A percentile compares a stretch with the other conserved stretches of the same genome.
Evolutionary conservation across 192 early-diverging fungal species (phyloP).

Genomic region (Entomortierella parvispora): DNA sequence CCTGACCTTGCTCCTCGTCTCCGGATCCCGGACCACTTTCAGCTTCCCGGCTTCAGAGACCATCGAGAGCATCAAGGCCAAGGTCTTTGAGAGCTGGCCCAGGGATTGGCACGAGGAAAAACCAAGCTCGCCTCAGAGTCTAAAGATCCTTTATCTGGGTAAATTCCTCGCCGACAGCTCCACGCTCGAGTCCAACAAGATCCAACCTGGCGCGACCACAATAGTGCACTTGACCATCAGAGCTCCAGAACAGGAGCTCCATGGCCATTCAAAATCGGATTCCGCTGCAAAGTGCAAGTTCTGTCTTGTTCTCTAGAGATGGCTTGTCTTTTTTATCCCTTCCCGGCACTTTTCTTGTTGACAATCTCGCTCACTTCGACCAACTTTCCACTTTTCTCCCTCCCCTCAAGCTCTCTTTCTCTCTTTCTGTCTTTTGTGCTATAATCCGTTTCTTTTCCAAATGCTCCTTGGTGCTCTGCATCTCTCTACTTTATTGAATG

Average conservation of each 20-base stretch:
- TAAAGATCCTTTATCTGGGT: constrained; percentile 59
- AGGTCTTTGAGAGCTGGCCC: constrained; percentile 56
- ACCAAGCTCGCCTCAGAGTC: constrained; percentile 45
- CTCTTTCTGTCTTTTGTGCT: not conserved
- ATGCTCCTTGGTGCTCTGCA: no score
- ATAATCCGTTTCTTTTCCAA: no score
- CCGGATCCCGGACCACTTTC: constrained; percentile 55
- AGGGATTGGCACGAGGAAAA: constrained; percentile 60
- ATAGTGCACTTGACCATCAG: constrained; percentile 61
- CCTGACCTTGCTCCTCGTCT: constrained; percentile 56
- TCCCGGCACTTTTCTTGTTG: no score
- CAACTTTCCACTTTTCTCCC: not conserved
- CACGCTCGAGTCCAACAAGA: constrained; percentile 58
- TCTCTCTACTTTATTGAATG: not conserved
- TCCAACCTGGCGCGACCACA: constrained; percentile 49
- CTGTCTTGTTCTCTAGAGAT: constrained; percentile 34
- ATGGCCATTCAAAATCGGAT: constrained; percentile 48
- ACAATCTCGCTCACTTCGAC: no score
- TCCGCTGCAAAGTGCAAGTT: constrained; percentile 53
- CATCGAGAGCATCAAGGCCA: constrained; percentile 49
- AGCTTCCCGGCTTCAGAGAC: constrained; percentile 46
- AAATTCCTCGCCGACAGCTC: constrained; percentile 56
- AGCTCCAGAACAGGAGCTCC: constrained; percentile 33
- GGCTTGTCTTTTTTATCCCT: not conserved
- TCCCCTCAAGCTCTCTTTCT: not conserved